Conservation (phyloP, 1,284 basidiomycete genomes). For the Lignosus rhinocerotis region DNA sequence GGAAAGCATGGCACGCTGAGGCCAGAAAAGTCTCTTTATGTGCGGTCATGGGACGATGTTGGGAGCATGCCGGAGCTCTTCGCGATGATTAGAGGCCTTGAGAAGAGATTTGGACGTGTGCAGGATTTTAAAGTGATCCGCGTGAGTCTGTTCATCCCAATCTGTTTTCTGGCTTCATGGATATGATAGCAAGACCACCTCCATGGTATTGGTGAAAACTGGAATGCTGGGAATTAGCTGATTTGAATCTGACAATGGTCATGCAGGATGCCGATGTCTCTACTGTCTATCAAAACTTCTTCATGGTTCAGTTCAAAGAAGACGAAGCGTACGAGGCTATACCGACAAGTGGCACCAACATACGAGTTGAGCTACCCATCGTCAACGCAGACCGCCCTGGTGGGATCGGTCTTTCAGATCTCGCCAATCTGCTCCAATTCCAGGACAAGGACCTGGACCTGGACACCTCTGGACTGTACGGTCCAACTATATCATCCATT, state of each 20-base stretch:
- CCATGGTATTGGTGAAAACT: not conserved
- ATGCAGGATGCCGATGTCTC: conserved; percentile 49
- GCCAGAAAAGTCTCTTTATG: conserved; percentile 30
- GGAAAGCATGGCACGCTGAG: not conserved
- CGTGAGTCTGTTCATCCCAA: conserved; percentile 37
- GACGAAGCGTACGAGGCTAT: conserved; percentile 39
- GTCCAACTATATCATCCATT: not conserved
- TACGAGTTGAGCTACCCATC: conserved; percentile 27
- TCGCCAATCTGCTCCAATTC: conserved; percentile 25
- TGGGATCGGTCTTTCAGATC: conserved; percentile 38
- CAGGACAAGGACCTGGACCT: conserved; percentile 11
- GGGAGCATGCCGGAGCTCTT: conserved; percentile 48
- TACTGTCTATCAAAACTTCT: conserved; percentile 40
- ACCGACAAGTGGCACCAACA: conserved; percentile 25
- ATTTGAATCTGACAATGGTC: not conserved
- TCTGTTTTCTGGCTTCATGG: not conserved
- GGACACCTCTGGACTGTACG: conserved; percentile 6
- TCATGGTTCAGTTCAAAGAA: conserved; percentile 47
- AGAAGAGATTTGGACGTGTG: conserved; percentile 56
- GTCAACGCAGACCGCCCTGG: conserved; percentile 26
- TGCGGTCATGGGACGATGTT: conserved; percentile 41
- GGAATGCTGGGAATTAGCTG: not conserved
- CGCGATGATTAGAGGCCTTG: conserved; percentile 51
- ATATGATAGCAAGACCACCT: not conserved
- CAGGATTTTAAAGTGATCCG: conserved; percentile 46